phyloP scores from a whole-genome alignment of 164 flowering plant genomes.

The Protea cynaroides region DNA sequence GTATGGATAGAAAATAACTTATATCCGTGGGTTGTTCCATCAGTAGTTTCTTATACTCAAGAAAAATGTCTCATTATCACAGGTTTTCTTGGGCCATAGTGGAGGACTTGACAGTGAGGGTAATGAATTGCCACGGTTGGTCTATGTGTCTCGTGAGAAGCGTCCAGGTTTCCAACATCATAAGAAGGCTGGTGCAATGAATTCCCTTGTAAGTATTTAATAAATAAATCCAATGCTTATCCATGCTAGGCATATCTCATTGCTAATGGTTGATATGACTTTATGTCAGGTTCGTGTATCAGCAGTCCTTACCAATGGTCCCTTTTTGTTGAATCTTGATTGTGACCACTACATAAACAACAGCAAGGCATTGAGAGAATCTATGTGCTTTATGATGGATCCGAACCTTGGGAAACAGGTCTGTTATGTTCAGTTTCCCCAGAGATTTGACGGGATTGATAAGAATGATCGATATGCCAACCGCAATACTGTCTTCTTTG shows the following conservation, averaged over 20 bases:
- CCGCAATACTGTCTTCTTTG: slow-evolving; percentile 64
- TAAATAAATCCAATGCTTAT: neutral
- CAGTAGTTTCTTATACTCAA: neutral
- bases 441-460: slow-evolving; percentile 71
- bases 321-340: slow-evolving; percentile 58
- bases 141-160: slow-evolving; percentile 56
- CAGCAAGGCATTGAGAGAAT: slow-evolving; percentile 63
- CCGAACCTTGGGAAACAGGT: slow-evolving; percentile 49
- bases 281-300: slow-evolving; percentile 40
- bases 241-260: neutral
- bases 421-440: slow-evolving; percentile 60
- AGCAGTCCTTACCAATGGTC: slow-evolving; percentile 60
- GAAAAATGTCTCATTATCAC: too few relatives aligned
- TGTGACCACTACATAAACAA: slow-evolving; percentile 74
- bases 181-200: slow-evolving; percentile 70
- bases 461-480: slow-evolving; percentile 59
- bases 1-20: neutral
- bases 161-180: slow-evolving; percentile 59
- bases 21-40: neutral
- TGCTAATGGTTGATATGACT: neutral
- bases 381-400: slow-evolving; percentile 71
- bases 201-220: slow-evolving; percentile 43
- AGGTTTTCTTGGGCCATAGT: slow-evolving; percentile 33
- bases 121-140: slow-evolving; percentile 43
- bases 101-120: slow-evolving; percentile 47